Percentiles rank a stretch among this genome's conserved stretches.
phyloP scores from a whole-genome alignment of 2,329 filamentous ascomycete species.

The Aspergillus fumigatiaffinis region DNA sequence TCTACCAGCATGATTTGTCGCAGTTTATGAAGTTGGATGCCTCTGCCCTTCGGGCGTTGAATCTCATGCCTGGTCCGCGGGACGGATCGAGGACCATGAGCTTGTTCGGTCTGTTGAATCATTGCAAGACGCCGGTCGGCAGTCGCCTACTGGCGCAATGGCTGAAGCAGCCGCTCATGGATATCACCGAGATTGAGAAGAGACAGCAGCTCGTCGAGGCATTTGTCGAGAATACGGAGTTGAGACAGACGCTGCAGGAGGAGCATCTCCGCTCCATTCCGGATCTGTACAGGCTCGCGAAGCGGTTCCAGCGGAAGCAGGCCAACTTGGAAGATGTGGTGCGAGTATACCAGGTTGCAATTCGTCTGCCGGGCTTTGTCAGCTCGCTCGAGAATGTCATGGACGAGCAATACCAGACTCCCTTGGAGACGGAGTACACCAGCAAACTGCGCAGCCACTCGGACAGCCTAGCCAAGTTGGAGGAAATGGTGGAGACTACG shows the following conservation, averaged over 20 bases:
- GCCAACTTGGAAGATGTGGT: constrained; percentile 96
- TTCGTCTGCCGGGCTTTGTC: constrained; percentile 85
- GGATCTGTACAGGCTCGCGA: constrained; percentile 87
- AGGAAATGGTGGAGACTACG: constrained; percentile 98
- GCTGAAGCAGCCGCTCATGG: constrained; percentile 98
- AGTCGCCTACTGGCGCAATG: constrained; percentile 88
- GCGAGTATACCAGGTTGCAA: constrained; percentile 88
- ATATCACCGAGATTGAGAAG: constrained; percentile 78
- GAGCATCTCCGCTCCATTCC: constrained; percentile 90
- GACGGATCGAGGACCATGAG: constrained; percentile 99
- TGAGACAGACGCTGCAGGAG: constrained; percentile 94
- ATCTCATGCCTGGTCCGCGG: constrained; percentile 91
- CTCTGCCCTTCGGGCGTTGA: constrained; percentile 86
- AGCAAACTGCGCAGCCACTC: constrained; percentile 72
- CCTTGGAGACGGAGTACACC: constrained; percentile 83
- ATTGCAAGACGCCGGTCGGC: constrained; percentile 94
- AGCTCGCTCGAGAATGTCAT: constrained; percentile 87
- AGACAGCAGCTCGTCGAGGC: constrained; percentile 93
- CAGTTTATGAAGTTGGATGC: constrained; percentile 99
- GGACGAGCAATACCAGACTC: constrained; percentile 87
- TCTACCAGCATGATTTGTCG: constrained; percentile 94
- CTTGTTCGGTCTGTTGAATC: constrained; percentile 86
- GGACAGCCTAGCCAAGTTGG: constrained; percentile 75
- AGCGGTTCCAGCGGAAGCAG: constrained; percentile 87
- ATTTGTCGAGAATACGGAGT: constrained; percentile 86